Base-by-base conservation (phyloP, 495 filamentous ascomycete species). In the Paragyromitra xinjiangensis region DNA sequence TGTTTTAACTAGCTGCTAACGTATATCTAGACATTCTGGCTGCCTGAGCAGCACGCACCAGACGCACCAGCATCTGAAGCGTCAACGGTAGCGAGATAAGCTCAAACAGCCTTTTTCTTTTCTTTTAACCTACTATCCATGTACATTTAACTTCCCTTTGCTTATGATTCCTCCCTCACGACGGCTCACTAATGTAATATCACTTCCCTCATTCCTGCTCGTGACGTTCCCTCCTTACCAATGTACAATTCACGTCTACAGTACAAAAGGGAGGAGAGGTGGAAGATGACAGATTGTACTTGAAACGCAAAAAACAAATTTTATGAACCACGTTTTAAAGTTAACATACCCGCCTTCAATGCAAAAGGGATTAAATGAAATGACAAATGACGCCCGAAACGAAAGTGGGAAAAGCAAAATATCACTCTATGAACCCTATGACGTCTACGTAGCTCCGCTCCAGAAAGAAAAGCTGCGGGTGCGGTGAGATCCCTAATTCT, bases 21-120 rank as follows among this genome's bases (percentile, higher is more conserved):
- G 62, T 56, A 62, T 42, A 22, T 39, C 34, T 71, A 82, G 80
- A 76, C 80, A 58, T 93, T 99, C 73, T 98, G 95, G 95, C 83
- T 96, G 42, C 95, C 95, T 19, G 92, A 94, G 85, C 85, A 87
- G 68, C 87, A 92, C 82, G 83, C 80, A 16, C 80, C 80, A 19
- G 80, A 82, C 63, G 80, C 80, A n/a, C 80, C 80, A 9, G 75
- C 77, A 40, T 78, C 75, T 24, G 75, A 71, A 51, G 65, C 75
- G 16, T 62, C 75, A 29, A 44, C 51, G 40, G 40, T 75, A 59
- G 45, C 56, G 19, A 68, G 77, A 62, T 71, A 61, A 5, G 48
- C 34, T 44, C 3, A 42, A 55, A 1, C 56, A 19, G 22, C 16
- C 6, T 19, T 1, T 3, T 3, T 34, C 29, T 34, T 34, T 34